Percentiles rank a stretch among this genome's conserved stretches.
These are phyloP conservation scores for Paspalum notatum DNA, from an alignment of 176 grass and related monocot genomes.

Conservation along the genomic window DNA sequence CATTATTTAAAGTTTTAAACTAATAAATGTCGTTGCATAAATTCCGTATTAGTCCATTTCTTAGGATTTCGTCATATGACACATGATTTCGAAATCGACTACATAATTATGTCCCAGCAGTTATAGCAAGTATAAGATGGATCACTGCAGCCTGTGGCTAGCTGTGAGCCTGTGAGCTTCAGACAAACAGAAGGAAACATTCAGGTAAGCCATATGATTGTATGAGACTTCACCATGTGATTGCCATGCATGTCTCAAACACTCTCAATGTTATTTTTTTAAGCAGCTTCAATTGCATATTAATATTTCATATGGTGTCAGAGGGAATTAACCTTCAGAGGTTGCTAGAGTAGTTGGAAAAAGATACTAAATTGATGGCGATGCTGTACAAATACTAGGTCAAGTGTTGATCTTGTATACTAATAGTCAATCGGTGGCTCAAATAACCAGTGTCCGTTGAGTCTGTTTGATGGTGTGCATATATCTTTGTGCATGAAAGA, in stretches of 20 bases:
- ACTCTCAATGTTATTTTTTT: not conserved
- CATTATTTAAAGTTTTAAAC: not conserved
- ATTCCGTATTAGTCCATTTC: not conserved
- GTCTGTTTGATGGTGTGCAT: not conserved
- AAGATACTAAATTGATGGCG: not conserved
- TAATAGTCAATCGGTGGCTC: not conserved
- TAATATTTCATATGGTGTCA: slow-evolving; percentile 37
- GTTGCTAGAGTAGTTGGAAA: not conserved
- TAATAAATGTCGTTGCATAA: not conserved
- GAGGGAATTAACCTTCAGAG: not conserved
- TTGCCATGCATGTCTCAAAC: not conserved
- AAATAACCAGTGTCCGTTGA: not conserved
- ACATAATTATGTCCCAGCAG: not conserved
- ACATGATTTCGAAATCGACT: not conserved
- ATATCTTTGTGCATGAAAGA: not conserved
- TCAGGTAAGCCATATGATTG: not conserved
- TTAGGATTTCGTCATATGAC: not conserved
- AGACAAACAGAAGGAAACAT: not conserved
- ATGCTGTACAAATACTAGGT: not conserved
- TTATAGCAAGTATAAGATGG: not conserved
- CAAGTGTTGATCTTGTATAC: not conserved
- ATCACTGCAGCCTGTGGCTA: not conserved
- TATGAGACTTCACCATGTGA: not conserved
- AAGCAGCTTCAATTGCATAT: not conserved
- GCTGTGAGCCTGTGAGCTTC: not conserved